Base-by-base conservation (phyloP, 352 stramenopile species). In the Pythium aquatile region DNA sequence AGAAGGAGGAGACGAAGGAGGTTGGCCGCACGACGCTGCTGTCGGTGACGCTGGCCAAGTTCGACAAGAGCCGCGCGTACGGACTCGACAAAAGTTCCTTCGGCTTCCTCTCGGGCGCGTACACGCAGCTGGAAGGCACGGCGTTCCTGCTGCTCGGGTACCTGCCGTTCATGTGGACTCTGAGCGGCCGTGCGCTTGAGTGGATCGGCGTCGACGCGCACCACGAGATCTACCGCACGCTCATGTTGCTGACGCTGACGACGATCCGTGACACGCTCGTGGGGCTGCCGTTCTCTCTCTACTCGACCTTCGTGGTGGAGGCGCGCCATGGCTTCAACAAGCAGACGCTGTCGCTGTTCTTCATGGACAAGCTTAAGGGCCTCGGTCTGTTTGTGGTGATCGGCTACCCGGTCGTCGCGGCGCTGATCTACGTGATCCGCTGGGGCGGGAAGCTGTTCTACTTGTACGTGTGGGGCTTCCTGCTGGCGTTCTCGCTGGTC, bases 321-420 rank as follows among this genome's bases (percentile, higher is more conserved):
- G 86, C 84, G 42, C 89, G 94, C 37, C 97, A 99, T 69, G 97
- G 97, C 28, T 99, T 99, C 68, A 99, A 99, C 77, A 99, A 99
- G 72, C 89, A 97, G 66, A 99, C 97, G 26, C 66, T 96, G 1
- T 73, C 75, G 16, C 77, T 99, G 17, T 99, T 99, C 68, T 76
- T 98, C 47, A 88, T 81, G 16, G 97, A 99, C 81, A 98, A 98
- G 70, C 59, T 98, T 62, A 99, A 99, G 71, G 77, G 79, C 26
- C 75, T 98, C 4, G 46, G 70, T 44, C 76, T 99, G n/a, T 93
- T 91, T 56, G 75, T 90, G 26, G 78, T 83, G 7, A 96, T 94
- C 40, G 83, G 83, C 3, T 90, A 78, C 62, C 83, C 85, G 0
- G 70, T 94, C 7, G 82, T 73, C 8, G 79, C 81, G 5, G 79